Evolutionary conservation across 148 eudicot genomes (phyloP).

Genomic region (Heliamphora exappendiculata): DNA sequence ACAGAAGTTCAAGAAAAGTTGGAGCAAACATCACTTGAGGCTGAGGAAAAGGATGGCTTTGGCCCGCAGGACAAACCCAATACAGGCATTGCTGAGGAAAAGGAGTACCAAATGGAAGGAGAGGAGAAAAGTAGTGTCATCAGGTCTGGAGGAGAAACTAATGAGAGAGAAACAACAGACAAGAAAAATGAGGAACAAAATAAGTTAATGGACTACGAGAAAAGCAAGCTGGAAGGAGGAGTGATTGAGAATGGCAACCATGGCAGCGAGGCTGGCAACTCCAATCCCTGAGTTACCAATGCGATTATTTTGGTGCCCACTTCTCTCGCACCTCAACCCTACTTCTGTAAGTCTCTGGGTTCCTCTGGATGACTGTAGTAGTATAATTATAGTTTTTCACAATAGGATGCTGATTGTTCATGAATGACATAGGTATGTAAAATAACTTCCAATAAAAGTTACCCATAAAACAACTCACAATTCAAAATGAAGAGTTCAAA

Average conservation of each 20-base stretch:
- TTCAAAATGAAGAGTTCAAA: too few relatives aligned
- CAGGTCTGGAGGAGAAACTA: conserved; percentile 13
- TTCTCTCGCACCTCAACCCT: neutral
- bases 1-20: conserved; percentile 11
- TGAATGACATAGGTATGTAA: conserved; percentile 4
- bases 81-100: conserved; percentile 17
- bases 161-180: conserved; percentile 15
- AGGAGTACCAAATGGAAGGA: conserved; percentile 16
- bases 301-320: neutral
- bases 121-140: conserved; percentile 14
- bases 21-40: conserved; percentile 19
- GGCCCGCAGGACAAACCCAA: conserved; percentile 19
- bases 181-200: conserved; percentile 16
- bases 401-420: conserved; percentile 16
- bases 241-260: conserved; percentile 34
- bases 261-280: conserved; percentile 22
- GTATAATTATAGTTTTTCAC: conserved; percentile 21
- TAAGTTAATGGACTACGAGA: conserved; percentile 13
- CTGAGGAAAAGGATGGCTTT: conserved; percentile 9
- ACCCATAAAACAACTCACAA: too few relatives aligned
- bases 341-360: conserved; percentile 5
- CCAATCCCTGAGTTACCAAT: conserved; percentile 22
- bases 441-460: too few relatives aligned
- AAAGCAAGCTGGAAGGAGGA: conserved; percentile 18
- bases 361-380: conserved; percentile 19